Evolutionary conservation across 169 alveolate genomes (phyloP), one percentile per base, ranked within the genome.

Genomic region (Cryptosporidium canis): DNA sequence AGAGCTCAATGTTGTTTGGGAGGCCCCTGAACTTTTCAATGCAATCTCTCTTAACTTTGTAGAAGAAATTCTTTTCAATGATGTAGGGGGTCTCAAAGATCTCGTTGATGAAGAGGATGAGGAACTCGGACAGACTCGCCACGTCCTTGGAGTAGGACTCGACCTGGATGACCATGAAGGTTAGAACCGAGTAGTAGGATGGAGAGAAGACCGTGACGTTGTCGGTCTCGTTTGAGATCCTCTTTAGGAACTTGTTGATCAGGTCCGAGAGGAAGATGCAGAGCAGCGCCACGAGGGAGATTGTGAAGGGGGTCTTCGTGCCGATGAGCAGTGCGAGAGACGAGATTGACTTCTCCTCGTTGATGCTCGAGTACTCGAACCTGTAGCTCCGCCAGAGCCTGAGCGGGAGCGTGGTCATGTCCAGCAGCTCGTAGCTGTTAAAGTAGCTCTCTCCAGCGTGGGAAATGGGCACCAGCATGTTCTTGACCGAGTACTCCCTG

Each of bases 281-380:
- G 9, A 48, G 16, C 2, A 70, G 51, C 2, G 67, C 33, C 18
- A 48, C 66, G 21, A 70, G 39, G 1, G 84, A 53, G 21, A 70
- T 70, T 14, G 84, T 70, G 24, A 70, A 70, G 14, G 84, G 84
- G 14, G 84, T 70, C 29, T 70, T 70, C 9, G 84, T 70, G 2
- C 84, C 84, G 24, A 70, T 37, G 7, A 33, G 39, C 41, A 70
- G 31, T 3, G 66, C 41, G 8, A 70, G 53, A 21, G 84, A 70
- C 7, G 47, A 43, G 7, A 70, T 29, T 1, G 84, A 70, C 18
- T 70, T 70, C 14, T 70, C 67, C 16, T 70, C 67, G n/a, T 70
- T 51, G 9, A 47, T 37, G 27, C 64, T 70, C 0, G 84, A 70
- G 41, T 70, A 70, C 33, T 70, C 84, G 33, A 70, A 70, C 33